These are phyloP conservation scores for Lepraria neglecta DNA, from an alignment of 495 filamentous ascomycete genomes.

Conservation along the genomic window DNA sequence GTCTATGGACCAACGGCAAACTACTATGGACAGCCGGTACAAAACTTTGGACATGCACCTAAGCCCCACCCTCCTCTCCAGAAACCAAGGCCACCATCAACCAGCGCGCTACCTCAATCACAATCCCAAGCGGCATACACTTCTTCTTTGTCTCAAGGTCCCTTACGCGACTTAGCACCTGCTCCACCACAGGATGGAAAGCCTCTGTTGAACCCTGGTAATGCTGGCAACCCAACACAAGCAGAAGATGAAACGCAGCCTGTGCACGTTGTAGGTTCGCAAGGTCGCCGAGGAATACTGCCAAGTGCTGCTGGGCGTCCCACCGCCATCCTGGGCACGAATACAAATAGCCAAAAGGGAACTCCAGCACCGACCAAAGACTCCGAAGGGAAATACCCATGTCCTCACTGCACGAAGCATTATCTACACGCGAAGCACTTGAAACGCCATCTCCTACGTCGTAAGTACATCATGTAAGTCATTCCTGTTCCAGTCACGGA, in stretches of 20 bases:
- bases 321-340: constrained; percentile 52
- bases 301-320: constrained; percentile 81
- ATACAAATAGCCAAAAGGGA: constrained; percentile 53
- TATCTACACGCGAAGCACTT: constrained; percentile 97
- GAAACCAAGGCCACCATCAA: constrained; percentile 6
- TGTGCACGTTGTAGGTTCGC: constrained; percentile 86
- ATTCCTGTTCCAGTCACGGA: constrained; percentile 18
- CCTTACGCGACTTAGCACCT: constrained; percentile 19
- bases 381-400: constrained; percentile 93
- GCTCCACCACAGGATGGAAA: constrained; percentile 15
- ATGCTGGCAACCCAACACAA: not conserved
- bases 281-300: constrained; percentile 80
- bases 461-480: constrained; percentile 53
- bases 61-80: constrained; percentile 8
- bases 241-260: constrained; percentile 49
- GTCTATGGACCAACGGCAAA: constrained; percentile 23
- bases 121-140: constrained; percentile 13
- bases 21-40: not conserved
- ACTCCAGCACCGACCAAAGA: constrained; percentile 84
- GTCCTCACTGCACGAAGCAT: constrained; percentile 93
- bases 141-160: constrained; percentile 11
- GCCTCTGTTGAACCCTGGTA: not conserved
- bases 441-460: constrained; percentile 88
- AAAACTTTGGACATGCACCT: not conserved
- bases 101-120: not conserved